A percentile compares a stretch with the other conserved stretches of the same genome.
Evolutionary conservation across 805 yeast species (phyloP).

Genomic region (Suhomyces canberraensis): DNA sequence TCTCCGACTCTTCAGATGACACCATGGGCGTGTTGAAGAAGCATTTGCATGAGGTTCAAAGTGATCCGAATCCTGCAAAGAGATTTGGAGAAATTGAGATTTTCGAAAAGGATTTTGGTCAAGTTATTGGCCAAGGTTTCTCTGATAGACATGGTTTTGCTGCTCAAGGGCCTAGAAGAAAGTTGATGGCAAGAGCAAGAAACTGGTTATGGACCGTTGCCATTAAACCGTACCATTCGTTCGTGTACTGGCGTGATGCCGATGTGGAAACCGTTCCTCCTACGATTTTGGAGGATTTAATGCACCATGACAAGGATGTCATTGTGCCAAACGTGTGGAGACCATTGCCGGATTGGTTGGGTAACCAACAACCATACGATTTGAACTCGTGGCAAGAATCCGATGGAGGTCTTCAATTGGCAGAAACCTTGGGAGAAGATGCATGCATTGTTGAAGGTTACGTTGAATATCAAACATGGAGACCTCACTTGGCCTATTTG

Average conservation of each 20-base stretch:
- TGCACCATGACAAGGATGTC: slow-evolving; percentile 88
- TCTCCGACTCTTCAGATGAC: slow-evolving; percentile 85
- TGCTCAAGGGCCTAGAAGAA: slow-evolving; percentile 93
- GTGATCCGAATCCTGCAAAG: slow-evolving; percentile 54
- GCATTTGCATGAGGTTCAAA: slow-evolving; percentile 62
- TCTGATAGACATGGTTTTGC: slow-evolving; percentile 93
- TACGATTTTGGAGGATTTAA: slow-evolving; percentile 82
- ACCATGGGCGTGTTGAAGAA: slow-evolving; percentile 68
- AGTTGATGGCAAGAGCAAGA: slow-evolving; percentile 92
- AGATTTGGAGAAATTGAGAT: slow-evolving; percentile 84
- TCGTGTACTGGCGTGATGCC: slow-evolving; percentile 98
- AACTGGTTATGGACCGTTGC: slow-evolving; percentile 91
- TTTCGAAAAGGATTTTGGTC: slow-evolving; percentile 90
- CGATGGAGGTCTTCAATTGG: slow-evolving; percentile 76
- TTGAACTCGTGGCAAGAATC: slow-evolving; percentile 84
- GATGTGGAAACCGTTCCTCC: slow-evolving; percentile 91
- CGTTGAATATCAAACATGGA: slow-evolving; percentile 96
- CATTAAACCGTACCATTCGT: slow-evolving; percentile 85
- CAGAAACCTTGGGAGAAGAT: slow-evolving; percentile 79
- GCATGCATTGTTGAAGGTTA: slow-evolving; percentile 97
- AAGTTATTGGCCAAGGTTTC: slow-evolving; percentile 87
- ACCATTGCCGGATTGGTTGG: slow-evolving; percentile 83
- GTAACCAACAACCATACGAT: slow-evolving; percentile 82
- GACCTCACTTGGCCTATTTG: slow-evolving; percentile 93
- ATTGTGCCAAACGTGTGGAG: slow-evolving; percentile 95